Conservation (phyloP, 371 early-diverging fungal species). For the Mortierella sp. region DNA sequence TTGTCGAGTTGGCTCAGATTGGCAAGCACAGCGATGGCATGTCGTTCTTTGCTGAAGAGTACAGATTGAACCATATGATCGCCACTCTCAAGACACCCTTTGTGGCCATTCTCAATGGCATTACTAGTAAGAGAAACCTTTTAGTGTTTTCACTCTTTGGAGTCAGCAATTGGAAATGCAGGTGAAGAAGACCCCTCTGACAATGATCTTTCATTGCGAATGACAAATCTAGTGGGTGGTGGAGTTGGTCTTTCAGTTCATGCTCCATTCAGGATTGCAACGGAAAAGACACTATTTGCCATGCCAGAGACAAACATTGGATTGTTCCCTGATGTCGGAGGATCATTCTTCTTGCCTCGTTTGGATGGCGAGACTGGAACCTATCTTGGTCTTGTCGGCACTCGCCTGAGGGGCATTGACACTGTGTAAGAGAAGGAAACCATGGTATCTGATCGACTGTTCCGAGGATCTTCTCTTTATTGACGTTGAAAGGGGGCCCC, state of each 20-base stretch:
- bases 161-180: no score
- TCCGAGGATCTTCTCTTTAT: not conserved
- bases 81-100: conserved; percentile 88
- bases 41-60: conserved; percentile 92
- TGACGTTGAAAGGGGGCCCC: not conserved
- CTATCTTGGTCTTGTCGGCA: conserved; percentile 93
- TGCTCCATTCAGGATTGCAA: conserved; percentile 95
- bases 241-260: conserved; percentile 96
- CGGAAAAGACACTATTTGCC: conserved; percentile 91
- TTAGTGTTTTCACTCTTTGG: not conserved
- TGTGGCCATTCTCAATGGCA: conserved; percentile 91
- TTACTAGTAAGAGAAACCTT: conserved; percentile 77
- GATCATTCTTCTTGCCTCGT: conserved; percentile 91
- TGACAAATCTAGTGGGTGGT: conserved; percentile 95
- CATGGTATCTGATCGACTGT: no score
- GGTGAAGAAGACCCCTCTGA: no score
- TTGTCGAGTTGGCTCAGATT: conserved; percentile 38
- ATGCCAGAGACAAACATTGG: conserved; percentile 96
- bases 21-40: conserved; percentile 64
- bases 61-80: conserved; percentile 88
- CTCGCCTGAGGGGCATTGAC: conserved; percentile 84
- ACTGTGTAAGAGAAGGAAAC: conserved; percentile 78
- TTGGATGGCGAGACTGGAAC: conserved; percentile 93
- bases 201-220: no score
- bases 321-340: conserved; percentile 95